Base-by-base conservation (phyloP, 768 basidiomycete genomes). In the Russula ochroleuca region DNA sequence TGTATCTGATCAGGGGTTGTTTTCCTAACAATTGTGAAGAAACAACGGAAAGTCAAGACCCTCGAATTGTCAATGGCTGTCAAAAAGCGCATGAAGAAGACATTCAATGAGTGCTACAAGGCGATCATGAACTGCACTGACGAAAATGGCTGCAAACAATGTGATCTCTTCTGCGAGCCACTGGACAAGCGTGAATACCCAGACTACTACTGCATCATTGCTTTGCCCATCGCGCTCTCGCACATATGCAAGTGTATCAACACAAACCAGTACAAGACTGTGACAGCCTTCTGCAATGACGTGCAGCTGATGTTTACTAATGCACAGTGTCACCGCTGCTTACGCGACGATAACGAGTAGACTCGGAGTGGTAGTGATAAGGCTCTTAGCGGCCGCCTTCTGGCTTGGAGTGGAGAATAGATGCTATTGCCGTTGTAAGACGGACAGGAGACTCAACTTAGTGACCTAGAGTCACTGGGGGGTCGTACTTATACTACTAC, bases 301-400 rank as follows among this genome's bases (percentile, higher is more conserved):
- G 93, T 88, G 85, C 82, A 82, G 68, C 81, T 94, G 61, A 94
- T 99, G 89, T 98, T 95, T 75, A 82, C 85, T 74, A 98, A 98
- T 70, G 95, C 96, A 5, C 83, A n/a, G n/a, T n/a, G n/a, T n/a
- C n/a, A n/a, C n/a, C n/a, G n/a, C n/a, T n/a, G n/a, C n/a, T n/a
- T n/a, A n/a, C n/a, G n/a, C n/a, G n/a, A n/a, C n/a, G n/a, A n/a
- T n/a, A n/a, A n/a, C n/a, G n/a, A n/a, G n/a, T n/a, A n/a, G n/a
- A n/a, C n/a, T n/a, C n/a, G n/a, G n/a, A n/a, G n/a, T n/a, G n/a
- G n/a, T n/a, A n/a, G n/a, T n/a, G n/a, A n/a, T n/a, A n/a, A n/a
- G n/a, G n/a, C n/a, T n/a, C n/a, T n/a, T n/a, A n/a, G n/a, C n/a
- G n/a, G n/a, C n/a, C n/a, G n/a, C n/a, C n/a, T n/a, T n/a, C n/a